These are phyloP conservation scores for Mycosarcoma maydis DNA, from an alignment of 1,284 basidiomycete genomes.

Conservation along the genomic window DNA sequence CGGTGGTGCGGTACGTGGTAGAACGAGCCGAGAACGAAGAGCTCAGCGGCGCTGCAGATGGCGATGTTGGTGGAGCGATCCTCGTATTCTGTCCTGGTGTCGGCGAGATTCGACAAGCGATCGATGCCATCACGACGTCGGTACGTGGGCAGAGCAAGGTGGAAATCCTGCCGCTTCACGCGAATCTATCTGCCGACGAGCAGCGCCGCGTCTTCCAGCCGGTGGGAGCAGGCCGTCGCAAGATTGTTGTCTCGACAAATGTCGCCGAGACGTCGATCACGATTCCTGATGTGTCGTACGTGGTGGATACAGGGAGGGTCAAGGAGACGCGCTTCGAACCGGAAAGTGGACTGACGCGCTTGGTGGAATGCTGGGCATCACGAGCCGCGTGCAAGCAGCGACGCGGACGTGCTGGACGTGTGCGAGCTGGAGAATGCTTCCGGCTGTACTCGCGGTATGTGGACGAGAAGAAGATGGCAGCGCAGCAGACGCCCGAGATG, in stretches of 20 bases:
- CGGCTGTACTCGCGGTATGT: slow-evolving; percentile 79
- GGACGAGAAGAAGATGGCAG: slow-evolving; percentile 77
- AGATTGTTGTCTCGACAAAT: slow-evolving; percentile 89
- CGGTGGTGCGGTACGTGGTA: slow-evolving; percentile 76
- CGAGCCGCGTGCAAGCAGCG: slow-evolving; percentile 84
- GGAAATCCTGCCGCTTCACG: slow-evolving; percentile 84
- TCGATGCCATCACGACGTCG: slow-evolving; percentile 74
- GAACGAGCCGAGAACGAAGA: slow-evolving; percentile 70
- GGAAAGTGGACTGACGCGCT: slow-evolving; percentile 77
- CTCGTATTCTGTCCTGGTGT: slow-evolving; percentile 86
- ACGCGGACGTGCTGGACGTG: slow-evolving; percentile 88
- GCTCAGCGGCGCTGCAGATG: slow-evolving; percentile 68
- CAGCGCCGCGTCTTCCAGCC: slow-evolving; percentile 81
- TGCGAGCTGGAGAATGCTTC: slow-evolving; percentile 66
- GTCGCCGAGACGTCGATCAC: slow-evolving; percentile 94
- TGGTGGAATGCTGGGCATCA: slow-evolving; percentile 83
- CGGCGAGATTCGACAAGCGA: slow-evolving; percentile 72
- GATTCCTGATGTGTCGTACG: slow-evolving; percentile 71
- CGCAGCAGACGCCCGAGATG: slow-evolving; percentile 82
- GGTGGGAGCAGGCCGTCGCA: slow-evolving; percentile 73
- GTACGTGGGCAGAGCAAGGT: slow-evolving; percentile 68
- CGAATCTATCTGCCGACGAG: slow-evolving; percentile 85
- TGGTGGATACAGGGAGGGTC: slow-evolving; percentile 81
- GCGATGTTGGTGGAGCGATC: slow-evolving; percentile 70
- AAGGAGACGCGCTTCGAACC: slow-evolving; percentile 88